Conservation (phyloP, 495 filamentous ascomycete species). For the Penicillium subrubescens region DNA sequence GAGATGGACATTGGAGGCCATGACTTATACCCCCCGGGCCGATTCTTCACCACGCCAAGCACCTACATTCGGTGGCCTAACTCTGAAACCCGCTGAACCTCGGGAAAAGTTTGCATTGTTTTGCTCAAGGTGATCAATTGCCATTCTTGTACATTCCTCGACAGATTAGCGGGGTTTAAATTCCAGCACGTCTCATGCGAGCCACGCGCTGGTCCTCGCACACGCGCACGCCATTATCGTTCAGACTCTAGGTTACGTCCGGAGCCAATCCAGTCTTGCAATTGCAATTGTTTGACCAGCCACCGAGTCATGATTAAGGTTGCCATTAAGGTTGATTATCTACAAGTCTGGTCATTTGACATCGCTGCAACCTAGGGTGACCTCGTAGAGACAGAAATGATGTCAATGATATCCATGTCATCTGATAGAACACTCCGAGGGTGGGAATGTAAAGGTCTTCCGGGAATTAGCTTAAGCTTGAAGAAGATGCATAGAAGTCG, state of each 20-base stretch:
- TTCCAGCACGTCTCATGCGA: not conserved
- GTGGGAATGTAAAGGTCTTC: not conserved
- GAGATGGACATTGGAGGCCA: too few relatives aligned
- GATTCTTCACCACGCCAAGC: too few relatives aligned
- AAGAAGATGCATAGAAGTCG: not conserved
- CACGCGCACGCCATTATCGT: not conserved
- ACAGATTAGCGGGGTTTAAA: not conserved
- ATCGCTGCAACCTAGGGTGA: not conserved
- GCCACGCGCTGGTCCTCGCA: slow-evolving; percentile 5
- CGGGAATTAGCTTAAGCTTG: not conserved
- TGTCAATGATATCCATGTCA: slow-evolving; percentile 4
- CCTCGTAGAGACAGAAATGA: not conserved
- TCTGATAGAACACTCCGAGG: not conserved
- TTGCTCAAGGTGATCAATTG: not conserved
- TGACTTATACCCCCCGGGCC: too few relatives aligned
- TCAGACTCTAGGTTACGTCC: too few relatives aligned
- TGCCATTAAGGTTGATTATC: too few relatives aligned
- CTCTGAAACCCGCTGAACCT: too few relatives aligned
- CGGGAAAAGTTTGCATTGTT: not conserved
- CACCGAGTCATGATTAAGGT: not conserved
- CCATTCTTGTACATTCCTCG: not conserved
- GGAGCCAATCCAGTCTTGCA: not conserved
- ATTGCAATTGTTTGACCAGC: not conserved
- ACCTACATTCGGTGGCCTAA: too few relatives aligned
- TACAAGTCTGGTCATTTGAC: not conserved